Base-by-base conservation (phyloP, 495 filamentous ascomycete species). In the Parmelia sp. region DNA sequence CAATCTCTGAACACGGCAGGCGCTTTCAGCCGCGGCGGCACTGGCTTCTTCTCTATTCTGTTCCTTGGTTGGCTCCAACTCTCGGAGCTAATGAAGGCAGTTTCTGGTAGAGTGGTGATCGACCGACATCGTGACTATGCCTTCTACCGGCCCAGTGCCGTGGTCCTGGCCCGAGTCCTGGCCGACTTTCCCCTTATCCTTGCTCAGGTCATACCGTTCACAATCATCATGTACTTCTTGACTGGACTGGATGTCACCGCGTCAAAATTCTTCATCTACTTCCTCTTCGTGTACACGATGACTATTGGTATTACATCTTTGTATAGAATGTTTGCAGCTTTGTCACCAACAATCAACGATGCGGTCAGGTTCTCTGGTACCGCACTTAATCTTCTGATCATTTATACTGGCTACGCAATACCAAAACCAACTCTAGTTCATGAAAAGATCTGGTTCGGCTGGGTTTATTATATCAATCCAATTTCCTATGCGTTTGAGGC, bases 331-430 rank as follows among this genome's bases (percentile, higher is more conserved):
- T 89, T 91, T 68, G 89, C 87, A 2, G 81, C 86, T 10, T 72
- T 91, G 9, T 90, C 85, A 4, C 86, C 87, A 0, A 83, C 81
- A 3, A 88, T 91, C 53, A 85, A 90, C 70, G 86, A 88, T 57
- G 88, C 89, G 5, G 85, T 90, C 47, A 80, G 87, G 14, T 90
- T 91, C 70, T 79, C 82, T 58, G 88, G 88, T 64, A 82, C 86
- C 64, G 85, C 82, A 0, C 71, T 92, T 40, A 90, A 89, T 68
- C 71, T 91, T 29, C 57, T 75, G 27, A 78, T 92, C 64, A 81
- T 94, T 57, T 96, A 89, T 69, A 90, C 88, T 23, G 91, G 91
- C 58, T 96, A 88, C 71, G 79, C 89, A 60, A 88, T 95, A 57
- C 81, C 87, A 4, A 85, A 84, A 11, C 77, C 76, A 0, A 71